These are phyloP conservation scores for Apiospora phragmitis DNA, from an alignment of 2,329 filamentous ascomycete species.

Conservation along the genomic window DNA sequence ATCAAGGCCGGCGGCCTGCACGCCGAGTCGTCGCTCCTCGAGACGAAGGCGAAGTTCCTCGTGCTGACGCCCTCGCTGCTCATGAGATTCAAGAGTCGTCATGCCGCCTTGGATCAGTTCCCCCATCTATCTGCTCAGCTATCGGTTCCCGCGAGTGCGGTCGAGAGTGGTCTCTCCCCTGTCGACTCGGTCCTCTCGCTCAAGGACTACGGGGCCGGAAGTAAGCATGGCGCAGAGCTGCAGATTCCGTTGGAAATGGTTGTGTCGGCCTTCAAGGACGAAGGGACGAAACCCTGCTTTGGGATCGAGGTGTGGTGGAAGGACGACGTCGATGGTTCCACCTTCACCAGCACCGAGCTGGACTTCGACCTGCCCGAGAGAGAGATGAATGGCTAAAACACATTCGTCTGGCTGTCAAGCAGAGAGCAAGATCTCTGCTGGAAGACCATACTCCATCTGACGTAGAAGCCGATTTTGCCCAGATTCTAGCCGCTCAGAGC, in stretches of 20 bases:
- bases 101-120: slow-evolving; percentile 49
- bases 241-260: slow-evolving; percentile 52
- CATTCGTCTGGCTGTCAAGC: slow-evolving; percentile 42
- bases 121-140: slow-evolving; percentile 43
- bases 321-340: slow-evolving; percentile 41
- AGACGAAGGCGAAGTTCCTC: slow-evolving; percentile 50
- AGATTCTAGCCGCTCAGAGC: slow-evolving; percentile 47
- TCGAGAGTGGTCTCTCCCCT: slow-evolving; percentile 31
- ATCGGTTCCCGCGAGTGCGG: slow-evolving; percentile 28
- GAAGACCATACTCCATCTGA: slow-evolving; percentile 46
- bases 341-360: slow-evolving; percentile 48
- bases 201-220: slow-evolving; percentile 20
- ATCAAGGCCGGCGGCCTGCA: slow-evolving; percentile 50
- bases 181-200: slow-evolving; percentile 31
- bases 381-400: slow-evolving; percentile 51
- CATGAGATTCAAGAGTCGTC: slow-evolving; percentile 49
- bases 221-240: slow-evolving; percentile 27
- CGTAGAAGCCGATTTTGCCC: slow-evolving; percentile 46
- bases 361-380: slow-evolving; percentile 51
- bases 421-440: slow-evolving; percentile 26
- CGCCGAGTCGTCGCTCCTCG: slow-evolving; percentile 49
- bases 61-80: slow-evolving; percentile 53
- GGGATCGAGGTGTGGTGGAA: slow-evolving; percentile 60
- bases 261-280: slow-evolving; percentile 53
- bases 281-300: slow-evolving; percentile 49